These are phyloP conservation scores for Achaetomiella virescens DNA, from an alignment of 495 filamentous ascomycete genomes.

Conservation along the genomic window DNA sequence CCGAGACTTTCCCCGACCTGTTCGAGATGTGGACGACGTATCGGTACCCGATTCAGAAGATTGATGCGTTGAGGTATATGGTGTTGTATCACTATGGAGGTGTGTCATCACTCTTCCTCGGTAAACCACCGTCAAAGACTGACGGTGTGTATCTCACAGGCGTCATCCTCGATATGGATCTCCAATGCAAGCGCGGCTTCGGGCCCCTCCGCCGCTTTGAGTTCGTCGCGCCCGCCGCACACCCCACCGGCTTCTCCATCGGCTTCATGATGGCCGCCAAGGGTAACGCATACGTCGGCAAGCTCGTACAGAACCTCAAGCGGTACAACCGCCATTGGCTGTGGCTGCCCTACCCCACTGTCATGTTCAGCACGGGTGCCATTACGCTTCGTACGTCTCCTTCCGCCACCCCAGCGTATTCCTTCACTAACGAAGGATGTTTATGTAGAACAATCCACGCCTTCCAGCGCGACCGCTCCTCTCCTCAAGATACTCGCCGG, in stretches of 20 bases:
- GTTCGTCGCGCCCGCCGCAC: slow-evolving; percentile 36
- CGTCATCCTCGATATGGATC: slow-evolving; percentile 39
- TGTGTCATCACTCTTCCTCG: neutral
- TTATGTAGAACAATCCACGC: slow-evolving; percentile 30
- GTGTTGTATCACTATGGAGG: slow-evolving; percentile 34
- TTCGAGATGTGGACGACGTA: slow-evolving; percentile 25
- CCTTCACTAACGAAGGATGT: neutral
- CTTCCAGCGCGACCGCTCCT: slow-evolving; percentile 24
- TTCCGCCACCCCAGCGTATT: neutral
- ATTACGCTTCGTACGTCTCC: slow-evolving; percentile 33
- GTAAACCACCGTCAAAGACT: neutral
- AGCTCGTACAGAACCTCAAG: slow-evolving; percentile 28
- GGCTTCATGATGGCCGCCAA: slow-evolving; percentile 40
- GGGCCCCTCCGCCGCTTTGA: slow-evolving; percentile 36
- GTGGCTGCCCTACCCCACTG: slow-evolving; percentile 34
- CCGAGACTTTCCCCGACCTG: slow-evolving; percentile 27
- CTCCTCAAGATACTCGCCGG: slow-evolving; percentile 38
- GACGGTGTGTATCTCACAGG: slow-evolving; percentile 2
- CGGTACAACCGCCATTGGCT: slow-evolving; percentile 36
- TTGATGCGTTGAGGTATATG: slow-evolving; percentile 36
- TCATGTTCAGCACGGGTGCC: slow-evolving; percentile 43
- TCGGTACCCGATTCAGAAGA: slow-evolving; percentile 30
- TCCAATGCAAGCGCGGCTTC: slow-evolving; percentile 35
- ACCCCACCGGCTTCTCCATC: slow-evolving; percentile 37
- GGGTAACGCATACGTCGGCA: slow-evolving; percentile 29